These are phyloP conservation scores for Knufia petricola DNA, from an alignment of 2,329 filamentous ascomycete genomes.

Conservation along the genomic window DNA sequence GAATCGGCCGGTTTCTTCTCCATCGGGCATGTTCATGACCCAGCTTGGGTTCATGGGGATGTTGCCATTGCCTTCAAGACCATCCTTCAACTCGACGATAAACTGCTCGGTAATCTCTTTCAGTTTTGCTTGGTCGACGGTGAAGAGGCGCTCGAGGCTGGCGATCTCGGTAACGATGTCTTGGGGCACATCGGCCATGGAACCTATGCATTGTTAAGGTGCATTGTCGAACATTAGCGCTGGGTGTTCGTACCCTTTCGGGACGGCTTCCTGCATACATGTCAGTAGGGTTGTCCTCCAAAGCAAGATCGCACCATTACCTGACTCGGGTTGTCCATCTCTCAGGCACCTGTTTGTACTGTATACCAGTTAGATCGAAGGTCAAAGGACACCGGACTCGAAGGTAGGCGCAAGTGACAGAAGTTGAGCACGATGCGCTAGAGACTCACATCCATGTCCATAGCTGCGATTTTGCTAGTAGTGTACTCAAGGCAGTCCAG, in stretches of 20 bases:
- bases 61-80: conserved; percentile 75
- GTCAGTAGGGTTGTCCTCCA: not conserved
- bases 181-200: conserved; percentile 82
- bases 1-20: conserved; percentile 77
- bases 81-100: conserved; percentile 75
- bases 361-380: not conserved
- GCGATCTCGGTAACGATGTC: conserved; percentile 73
- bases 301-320: not conserved
- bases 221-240: not conserved
- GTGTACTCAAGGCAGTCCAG: not conserved
- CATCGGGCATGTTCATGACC: conserved; percentile 84
- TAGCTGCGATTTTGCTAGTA: not conserved
- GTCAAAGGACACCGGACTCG: not conserved
- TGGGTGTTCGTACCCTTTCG: conserved; percentile 57
- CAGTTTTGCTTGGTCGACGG: conserved; percentile 65
- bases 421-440: not conserved
- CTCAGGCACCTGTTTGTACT: conserved; percentile 6
- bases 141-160: conserved; percentile 73
- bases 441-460: not conserved
- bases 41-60: conserved; percentile 99
- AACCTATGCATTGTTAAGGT: conserved; percentile 47
- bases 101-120: conserved; percentile 90
- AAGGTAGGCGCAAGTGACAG: not conserved
- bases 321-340: conserved; percentile 9
- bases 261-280: conserved; percentile 47